phyloP scores from a whole-genome alignment of 2,329 filamentous ascomycete genomes.

The Penicillium sp. region DNA sequence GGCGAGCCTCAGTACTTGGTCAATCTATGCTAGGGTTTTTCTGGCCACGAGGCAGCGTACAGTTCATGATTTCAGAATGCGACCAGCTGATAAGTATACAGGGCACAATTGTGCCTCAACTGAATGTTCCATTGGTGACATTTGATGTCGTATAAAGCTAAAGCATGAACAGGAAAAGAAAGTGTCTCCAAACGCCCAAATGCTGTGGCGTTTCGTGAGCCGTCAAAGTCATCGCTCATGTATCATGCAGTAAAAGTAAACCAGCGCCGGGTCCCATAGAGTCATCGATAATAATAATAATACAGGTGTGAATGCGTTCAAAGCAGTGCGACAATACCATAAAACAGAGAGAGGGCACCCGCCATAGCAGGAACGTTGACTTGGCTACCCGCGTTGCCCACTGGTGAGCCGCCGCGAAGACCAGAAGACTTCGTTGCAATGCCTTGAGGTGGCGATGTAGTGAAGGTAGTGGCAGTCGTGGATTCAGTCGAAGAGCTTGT shows the following conservation, averaged over 20 bases:
- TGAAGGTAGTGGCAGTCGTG: background rate
- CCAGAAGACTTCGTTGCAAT: constrained; percentile 3
- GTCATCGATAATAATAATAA: constrained; percentile 26
- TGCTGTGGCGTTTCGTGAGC: constrained; percentile 15
- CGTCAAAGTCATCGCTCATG: constrained; percentile 10
- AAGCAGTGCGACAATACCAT: constrained; percentile 17
- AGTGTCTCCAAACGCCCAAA: constrained; percentile 12
- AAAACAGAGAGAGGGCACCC: constrained; percentile 25
- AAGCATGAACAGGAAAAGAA: constrained; percentile 11
- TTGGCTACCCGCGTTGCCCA: constrained; percentile 17
- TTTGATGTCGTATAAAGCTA: background rate
- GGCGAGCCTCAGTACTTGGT: background rate
- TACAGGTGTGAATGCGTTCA: constrained; percentile 20
- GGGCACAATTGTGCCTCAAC: background rate
- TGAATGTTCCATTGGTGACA: background rate
- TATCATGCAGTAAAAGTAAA: constrained; percentile 8
- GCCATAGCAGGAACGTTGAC: constrained; percentile 14
- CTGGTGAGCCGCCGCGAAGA: constrained; percentile 19
- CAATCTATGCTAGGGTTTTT: background rate
- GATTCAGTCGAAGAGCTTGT: background rate
- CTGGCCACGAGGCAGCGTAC: background rate
- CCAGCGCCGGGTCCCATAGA: constrained; percentile 21
- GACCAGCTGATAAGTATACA: background rate
- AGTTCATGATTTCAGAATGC: background rate
- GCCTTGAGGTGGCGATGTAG: constrained; percentile 1